phyloP scores from a whole-genome alignment of 2,329 filamentous ascomycete species.

The Pleochaeta shiraiana region DNA sequence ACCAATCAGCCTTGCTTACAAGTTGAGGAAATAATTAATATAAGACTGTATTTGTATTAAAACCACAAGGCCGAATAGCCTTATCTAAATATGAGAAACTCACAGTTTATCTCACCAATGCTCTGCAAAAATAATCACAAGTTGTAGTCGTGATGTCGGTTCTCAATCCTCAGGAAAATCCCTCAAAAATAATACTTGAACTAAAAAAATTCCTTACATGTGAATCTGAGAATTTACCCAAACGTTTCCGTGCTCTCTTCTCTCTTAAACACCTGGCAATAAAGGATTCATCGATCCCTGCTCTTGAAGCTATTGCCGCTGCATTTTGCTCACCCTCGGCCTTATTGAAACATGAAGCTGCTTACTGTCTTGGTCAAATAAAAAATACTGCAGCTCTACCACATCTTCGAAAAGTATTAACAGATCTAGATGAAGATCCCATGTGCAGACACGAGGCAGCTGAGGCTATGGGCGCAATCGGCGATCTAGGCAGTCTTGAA shows the following conservation, averaged over 20 bases:
- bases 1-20: too few species aligned
- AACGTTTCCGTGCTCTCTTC: slow-evolving; percentile 91
- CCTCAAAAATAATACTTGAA: slow-evolving; percentile 21
- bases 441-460: slow-evolving; percentile 97
- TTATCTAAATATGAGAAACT: too few species aligned
- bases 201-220: slow-evolving; percentile 58
- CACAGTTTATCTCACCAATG: too few species aligned
- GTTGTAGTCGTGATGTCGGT: too few species aligned
- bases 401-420: slow-evolving; percentile 50
- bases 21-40: too few species aligned
- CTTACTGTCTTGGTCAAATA: slow-evolving; percentile 90
- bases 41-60: too few species aligned
- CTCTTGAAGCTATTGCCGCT: slow-evolving; percentile 66
- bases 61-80: too few species aligned
- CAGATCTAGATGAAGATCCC: slow-evolving; percentile 61
- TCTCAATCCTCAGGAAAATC: too few species aligned
- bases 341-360: slow-evolving; percentile 86
- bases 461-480: slow-evolving; percentile 78
- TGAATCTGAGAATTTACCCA: slow-evolving; percentile 61
- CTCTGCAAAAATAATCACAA: too few species aligned
- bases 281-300: slow-evolving; percentile 30
- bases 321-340: slow-evolving; percentile 70
- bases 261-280: slow-evolving; percentile 86
- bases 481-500: slow-evolving; percentile 49
- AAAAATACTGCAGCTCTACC: slow-evolving; percentile 53